Base-by-base conservation (phyloP, 192 early-diverging fungal species). In the Ramicandelaber brevisporus region DNA sequence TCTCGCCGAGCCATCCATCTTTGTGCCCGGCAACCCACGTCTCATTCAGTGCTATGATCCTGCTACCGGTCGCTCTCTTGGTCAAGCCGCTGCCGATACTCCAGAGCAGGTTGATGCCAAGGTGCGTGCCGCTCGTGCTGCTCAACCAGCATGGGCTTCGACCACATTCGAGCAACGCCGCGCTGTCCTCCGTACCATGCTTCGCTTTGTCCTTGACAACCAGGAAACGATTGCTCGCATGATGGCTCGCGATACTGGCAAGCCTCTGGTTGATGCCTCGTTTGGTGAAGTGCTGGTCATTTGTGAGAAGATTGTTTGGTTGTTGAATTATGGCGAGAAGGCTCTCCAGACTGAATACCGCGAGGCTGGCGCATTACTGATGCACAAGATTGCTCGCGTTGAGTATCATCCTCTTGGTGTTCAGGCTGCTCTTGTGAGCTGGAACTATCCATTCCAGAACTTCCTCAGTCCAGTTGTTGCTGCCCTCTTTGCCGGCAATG, bases 361-460 rank as follows among this genome's bases (percentile, higher is more conserved):
- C 36, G 55, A 57, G 20, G 54, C 70, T 1, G 70, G 71, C 13
- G 45, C 65, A 17, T 48, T 86, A 34, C 68, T 78, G 57, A 55
- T 66, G 44, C 71, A 78, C 50, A 83, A 83, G 41, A 27, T 50
- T 0, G 68, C 79, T 13, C 61, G 63, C 27, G 65, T 87, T 15
- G 65, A 70, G 12, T 83, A 79, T 42, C 59, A 65, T 31, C 82
- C 82, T 3, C 55, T 77, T 37, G 81, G 81, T 11, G 71, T 82
- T 2, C 70, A 80, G 2, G 65, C 74, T 6, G 73, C 74, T 13
- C 44, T 86, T 34, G 78, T 86, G 1, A 68, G 64, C 14, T 86
- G 81, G 81, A 86, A 86, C 47, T 86, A 86, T 36, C 81, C 81
- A 17, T 70, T 74, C 49, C 73, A 75, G 37, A 75, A 78, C 30